Evolutionary conservation across 192 early-diverging fungal species (phyloP), one percentile per base, ranked within the genome.

Genomic region (Physocladia obscura): DNA sequence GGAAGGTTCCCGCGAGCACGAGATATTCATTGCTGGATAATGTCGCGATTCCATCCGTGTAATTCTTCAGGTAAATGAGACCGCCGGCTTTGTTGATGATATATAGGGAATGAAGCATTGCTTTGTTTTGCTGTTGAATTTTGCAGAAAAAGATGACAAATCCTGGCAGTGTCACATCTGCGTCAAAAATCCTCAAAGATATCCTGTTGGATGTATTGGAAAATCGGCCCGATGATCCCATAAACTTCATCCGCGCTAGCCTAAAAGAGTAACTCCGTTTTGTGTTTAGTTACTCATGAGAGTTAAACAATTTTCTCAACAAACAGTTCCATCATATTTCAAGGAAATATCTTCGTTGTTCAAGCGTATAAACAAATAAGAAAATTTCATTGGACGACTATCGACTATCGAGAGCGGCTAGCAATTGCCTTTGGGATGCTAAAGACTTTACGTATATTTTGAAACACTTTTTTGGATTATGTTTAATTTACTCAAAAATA

Each of bases 1-100:
- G 96, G 73, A 98, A 94, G 17, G 95, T 98, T 65, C 95, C 96
- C 0, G 97, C 97, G 49, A 99, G 80, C n/a, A 97, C 94, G 21
- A 99, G 82, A 57, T 97, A 96, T 76, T 99, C 97, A 79, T 99
- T 99, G 37, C 84, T 90, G 1, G 93, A 88, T 15, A 99, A 82
- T 69, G 92, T 93, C 3, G 83, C 85, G 27, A 95, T 82, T 8
- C 91, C 88, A 24, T 89, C 88, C 27, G 85, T 84, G 79, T 92
- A 99, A 77, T 97, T 93, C 64, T 88, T 90, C 76, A 94, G 88
- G 79, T 94, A 97, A 62, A 97, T 91, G 22, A 97, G 87, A 32
- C 97, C 94, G 27, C 95, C 97, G 6, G 96, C 92, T 67, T 84
- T 79, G 72, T 76, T 84, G 51, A 84, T 82, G 67, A 82, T 78